Evolutionary conservation across 169 alveolate species (phyloP).

Genomic region (Plasmodium fragile): DNA sequence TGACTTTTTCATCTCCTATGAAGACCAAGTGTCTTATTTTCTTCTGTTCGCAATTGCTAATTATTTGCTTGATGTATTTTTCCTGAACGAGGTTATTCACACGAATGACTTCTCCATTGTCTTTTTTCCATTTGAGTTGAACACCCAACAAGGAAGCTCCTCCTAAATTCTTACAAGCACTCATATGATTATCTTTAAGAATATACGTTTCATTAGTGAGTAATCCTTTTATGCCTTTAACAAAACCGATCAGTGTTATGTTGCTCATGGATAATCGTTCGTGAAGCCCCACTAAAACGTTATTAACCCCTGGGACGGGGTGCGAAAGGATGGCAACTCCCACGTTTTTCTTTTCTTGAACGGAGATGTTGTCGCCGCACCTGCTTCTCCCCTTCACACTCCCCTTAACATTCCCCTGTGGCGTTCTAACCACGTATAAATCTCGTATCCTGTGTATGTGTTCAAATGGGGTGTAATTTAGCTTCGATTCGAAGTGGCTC

Average conservation of each 20-base stretch:
- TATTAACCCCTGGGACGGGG: conserved; percentile 26
- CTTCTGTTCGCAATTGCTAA: conserved; percentile 12
- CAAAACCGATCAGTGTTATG: conserved; percentile 12
- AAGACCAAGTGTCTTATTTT: conserved; percentile 27
- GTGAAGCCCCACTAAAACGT: conserved; percentile 36
- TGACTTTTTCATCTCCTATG: conserved; percentile 60
- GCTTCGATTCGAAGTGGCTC: conserved; percentile 18
- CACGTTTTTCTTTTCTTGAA: neutral
- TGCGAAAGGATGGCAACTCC: conserved; percentile 51
- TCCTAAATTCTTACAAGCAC: conserved; percentile 11
- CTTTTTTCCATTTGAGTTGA: neutral
- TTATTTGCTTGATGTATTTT: neutral
- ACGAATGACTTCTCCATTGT: neutral
- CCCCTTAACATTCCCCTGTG: neutral
- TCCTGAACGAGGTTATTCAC: conserved; percentile 8
- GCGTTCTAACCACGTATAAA: neutral
- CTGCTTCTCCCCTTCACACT: conserved; percentile 2
- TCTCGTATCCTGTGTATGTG: conserved; percentile 16
- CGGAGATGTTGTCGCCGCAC: neutral
- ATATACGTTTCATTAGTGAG: conserved; percentile 24
- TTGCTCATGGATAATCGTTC: conserved; percentile 40
- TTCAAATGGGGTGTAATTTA: conserved; percentile 11
- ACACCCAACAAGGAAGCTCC: conserved; percentile 38
- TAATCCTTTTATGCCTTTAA: conserved; percentile 34
- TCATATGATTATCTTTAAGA: conserved; percentile 35